Base-by-base conservation (phyloP, 2,329 filamentous ascomycete genomes). In the Nectriaceae sp. region DNA sequence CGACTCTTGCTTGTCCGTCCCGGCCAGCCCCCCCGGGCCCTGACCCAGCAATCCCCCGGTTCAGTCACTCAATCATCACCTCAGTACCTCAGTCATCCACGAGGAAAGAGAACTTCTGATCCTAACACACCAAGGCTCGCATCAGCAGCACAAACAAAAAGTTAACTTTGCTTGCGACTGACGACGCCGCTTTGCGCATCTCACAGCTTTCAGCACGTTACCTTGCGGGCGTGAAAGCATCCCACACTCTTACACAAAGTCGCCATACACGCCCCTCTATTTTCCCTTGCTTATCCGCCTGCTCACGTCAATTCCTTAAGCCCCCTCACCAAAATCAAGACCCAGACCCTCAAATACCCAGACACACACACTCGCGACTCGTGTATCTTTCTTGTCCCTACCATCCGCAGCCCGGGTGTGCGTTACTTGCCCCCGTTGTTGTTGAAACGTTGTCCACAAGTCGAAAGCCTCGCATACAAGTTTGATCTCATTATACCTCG, bases 401-500 rank as follows among this genome's bases (percentile, higher is more conserved):
- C 50, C 54, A 61, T 53, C 48, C 52, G 40, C 49, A 52, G 42
- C 50, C 46, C 49, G 54, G 51, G 49, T 50, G 50, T 54, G 47
- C 54, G 44, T 55, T 48, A 60, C 44, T 49, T 59, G 56, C 54
- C 56, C 56, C 49, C 46, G 52, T 57, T 57, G n/a, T n/a, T 59
- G 44, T 56, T 46, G 48, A 52, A 53, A 53, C 47, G 48, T 53
- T 44, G 36, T 54, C 49, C 56, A 49, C 52, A 47, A 50, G 51
- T 55, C 54, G 56, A 47, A 59, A 56, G 58, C 51, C 46, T 53
- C 57, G 57, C 56, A 52, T 51, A 52, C 48, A 59, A 54, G 56
- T 49, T 50, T 62, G 57, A 64, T 50, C 57, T 58, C 50, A 56
- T 60, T 56, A 58, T 60, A 61, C 61, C 53, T 66, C 55, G 60